phyloP scores from a whole-genome alignment of 2,329 filamentous ascomycete genomes.

The Didymellaceae sp. region DNA sequence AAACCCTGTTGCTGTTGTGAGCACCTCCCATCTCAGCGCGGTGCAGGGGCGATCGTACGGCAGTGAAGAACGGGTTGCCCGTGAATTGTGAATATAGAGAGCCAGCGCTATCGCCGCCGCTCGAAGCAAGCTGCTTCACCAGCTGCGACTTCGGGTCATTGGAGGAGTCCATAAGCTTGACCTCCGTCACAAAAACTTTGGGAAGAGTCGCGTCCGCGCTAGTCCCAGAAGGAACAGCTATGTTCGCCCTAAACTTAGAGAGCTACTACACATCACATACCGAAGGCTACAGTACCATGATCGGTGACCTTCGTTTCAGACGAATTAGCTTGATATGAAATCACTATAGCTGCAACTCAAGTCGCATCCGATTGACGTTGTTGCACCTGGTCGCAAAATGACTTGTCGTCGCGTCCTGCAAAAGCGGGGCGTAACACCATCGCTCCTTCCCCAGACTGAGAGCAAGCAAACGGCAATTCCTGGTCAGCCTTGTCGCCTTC shows the following conservation, averaged over 20 bases:
- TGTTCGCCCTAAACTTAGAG: constrained; percentile 3
- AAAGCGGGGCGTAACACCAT: constrained; percentile 18
- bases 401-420: constrained; percentile 2
- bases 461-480: constrained; percentile 4
- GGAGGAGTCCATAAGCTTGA: constrained; percentile 43
- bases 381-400: background rate
- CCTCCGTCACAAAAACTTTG: constrained; percentile 15
- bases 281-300: background rate
- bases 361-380: too few relatives aligned
- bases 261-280: constrained; percentile 9
- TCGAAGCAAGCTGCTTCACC: constrained; percentile 45
- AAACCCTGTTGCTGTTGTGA: constrained; percentile 66
- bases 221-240: constrained; percentile 19
- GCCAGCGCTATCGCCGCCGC: constrained; percentile 42
- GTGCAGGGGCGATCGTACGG: constrained; percentile 59
- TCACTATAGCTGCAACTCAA: too few relatives aligned
- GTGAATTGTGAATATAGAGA: constrained; percentile 55
- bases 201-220: constrained; percentile 24
- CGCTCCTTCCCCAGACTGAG: constrained; percentile 23
- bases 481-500: background rate
- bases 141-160: constrained; percentile 48
- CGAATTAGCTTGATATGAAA: too few relatives aligned
- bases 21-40: constrained; percentile 32
- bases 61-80: constrained; percentile 62
- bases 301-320: background rate